Conservation (phyloP, 75 land plant genomes). For the Isoetes taiwanensis region DNA sequence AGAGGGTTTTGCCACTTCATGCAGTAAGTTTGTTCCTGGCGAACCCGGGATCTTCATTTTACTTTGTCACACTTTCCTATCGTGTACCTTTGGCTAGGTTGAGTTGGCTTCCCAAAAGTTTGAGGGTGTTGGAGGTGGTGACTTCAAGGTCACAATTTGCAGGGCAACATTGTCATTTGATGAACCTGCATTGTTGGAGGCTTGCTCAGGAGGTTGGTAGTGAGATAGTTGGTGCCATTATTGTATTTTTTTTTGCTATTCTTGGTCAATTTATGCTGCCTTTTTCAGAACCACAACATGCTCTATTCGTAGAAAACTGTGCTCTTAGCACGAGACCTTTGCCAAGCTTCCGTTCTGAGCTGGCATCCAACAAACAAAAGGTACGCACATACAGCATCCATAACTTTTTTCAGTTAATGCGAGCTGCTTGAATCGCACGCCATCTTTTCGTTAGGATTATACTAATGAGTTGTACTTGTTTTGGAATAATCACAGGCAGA, state of each 20-base stretch:
- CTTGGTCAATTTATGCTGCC: neutral
- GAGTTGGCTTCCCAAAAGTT: conserved; percentile 34
- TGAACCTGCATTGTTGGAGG: conserved; percentile 16
- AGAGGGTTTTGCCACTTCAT: conserved; percentile 29
- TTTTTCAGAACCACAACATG: conserved; percentile 8
- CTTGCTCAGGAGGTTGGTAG: conserved; percentile 75
- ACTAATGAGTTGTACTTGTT: too few relatives aligned
- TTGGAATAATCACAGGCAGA: too few relatives aligned
- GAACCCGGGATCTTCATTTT: too few relatives aligned
- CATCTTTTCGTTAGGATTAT: too few relatives aligned
- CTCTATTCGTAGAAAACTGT: conserved; percentile 13
- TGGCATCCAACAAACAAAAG: conserved; percentile 9
- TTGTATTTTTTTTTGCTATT: neutral
- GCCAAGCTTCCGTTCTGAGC: conserved; percentile 12
- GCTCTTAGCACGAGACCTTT: conserved; percentile 17
- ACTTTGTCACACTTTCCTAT: too few relatives aligned
- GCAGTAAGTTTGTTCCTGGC: conserved; percentile 84
- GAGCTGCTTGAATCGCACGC: neutral
- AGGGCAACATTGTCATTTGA: conserved; percentile 46
- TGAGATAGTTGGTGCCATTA: too few relatives aligned
- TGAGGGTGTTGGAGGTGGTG: conserved; percentile 34
- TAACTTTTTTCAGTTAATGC: neutral
- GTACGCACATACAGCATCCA: too few relatives aligned
- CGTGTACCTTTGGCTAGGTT: too few relatives aligned
- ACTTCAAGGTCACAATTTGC: conserved; percentile 46